phyloP scores from a whole-genome alignment of 805 yeast genomes.

The Myxozyma melibiosi region DNA sequence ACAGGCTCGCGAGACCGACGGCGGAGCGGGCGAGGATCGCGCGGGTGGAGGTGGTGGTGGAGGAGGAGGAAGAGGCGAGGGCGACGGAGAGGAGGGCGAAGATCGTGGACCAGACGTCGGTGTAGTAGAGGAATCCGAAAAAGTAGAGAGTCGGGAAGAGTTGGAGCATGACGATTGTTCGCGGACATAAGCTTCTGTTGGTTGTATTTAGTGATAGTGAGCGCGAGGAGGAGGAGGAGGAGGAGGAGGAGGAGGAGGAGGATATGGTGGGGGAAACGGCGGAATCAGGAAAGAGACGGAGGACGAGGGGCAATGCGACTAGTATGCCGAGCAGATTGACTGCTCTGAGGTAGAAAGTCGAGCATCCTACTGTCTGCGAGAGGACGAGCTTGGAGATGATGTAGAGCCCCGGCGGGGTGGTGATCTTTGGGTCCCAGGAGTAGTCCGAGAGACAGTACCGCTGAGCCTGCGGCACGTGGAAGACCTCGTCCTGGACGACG shows the following conservation, averaged over 20 bases:
- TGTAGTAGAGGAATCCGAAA: conserved; percentile 79
- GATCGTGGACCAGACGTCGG: conserved; percentile 90
- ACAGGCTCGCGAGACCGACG: conserved; percentile 39
- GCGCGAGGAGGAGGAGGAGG: conserved; percentile 52
- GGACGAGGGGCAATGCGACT: conserved; percentile 51
- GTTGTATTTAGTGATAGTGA: conserved; percentile 55
- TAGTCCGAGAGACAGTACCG: conserved; percentile 65
- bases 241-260: conserved; percentile 37
- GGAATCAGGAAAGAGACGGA: conserved; percentile 2
- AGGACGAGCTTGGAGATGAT: conserved; percentile 3
- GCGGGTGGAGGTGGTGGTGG: neutral
- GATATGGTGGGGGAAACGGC: neutral
- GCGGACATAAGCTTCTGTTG: conserved; percentile 5
- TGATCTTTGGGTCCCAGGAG: conserved; percentile 86
- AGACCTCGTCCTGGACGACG: conserved; percentile 72
- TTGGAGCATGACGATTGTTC: conserved; percentile 11
- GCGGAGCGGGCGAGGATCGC: neutral
- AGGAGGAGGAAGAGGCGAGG: neutral
- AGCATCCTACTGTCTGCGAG: conserved; percentile 35
- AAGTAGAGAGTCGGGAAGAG: conserved; percentile 72
- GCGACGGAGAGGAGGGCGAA: conserved; percentile 58
- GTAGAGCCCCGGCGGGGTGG: conserved; percentile 90
- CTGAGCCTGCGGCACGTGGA: conserved; percentile 81
- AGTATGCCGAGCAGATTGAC: conserved; percentile 71
- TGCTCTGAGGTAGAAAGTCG: conserved; percentile 49